Percentiles rank a stretch among this genome's conserved stretches.
These are phyloP conservation scores for Pisolithus tinctorius DNA, from an alignment of 768 basidiomycete genomes.

Conservation along the genomic window DNA sequence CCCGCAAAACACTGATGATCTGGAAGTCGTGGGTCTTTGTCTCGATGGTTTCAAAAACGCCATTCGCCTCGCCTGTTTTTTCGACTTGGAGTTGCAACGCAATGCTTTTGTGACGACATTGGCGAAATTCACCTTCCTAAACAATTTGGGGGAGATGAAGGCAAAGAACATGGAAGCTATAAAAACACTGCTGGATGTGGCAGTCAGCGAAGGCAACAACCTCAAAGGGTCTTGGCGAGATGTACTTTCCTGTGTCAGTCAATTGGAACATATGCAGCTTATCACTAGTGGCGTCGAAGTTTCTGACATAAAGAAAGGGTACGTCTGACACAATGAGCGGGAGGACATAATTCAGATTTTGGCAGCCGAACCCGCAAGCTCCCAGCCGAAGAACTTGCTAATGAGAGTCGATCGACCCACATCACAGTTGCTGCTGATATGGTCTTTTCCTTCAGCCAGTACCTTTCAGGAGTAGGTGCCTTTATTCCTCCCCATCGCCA, in stretches of 20 bases:
- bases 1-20: slow-evolving; percentile 90
- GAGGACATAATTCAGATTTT: slow-evolving; percentile 6
- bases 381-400: slow-evolving; percentile 89
- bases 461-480: slow-evolving; percentile 82
- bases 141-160: slow-evolving; percentile 98
- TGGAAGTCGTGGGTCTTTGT: slow-evolving; percentile 86
- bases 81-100: slow-evolving; percentile 95
- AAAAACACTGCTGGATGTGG: slow-evolving; percentile 89
- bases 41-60: slow-evolving; percentile 95
- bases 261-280: slow-evolving; percentile 97
- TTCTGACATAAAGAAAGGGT: slow-evolving; percentile 80
- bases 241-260: slow-evolving; percentile 94
- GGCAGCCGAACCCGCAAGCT: slow-evolving; percentile 46
- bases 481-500: neutral
- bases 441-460: slow-evolving; percentile 96
- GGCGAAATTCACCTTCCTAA: slow-evolving; percentile 94
- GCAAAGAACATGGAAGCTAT: slow-evolving; percentile 99
- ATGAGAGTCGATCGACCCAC: slow-evolving; percentile 94
- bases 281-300: slow-evolving; percentile 88
- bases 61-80: slow-evolving; percentile 95
- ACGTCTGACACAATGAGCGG: slow-evolving; percentile 19
- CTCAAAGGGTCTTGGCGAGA: slow-evolving; percentile 96
- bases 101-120: slow-evolving; percentile 98
- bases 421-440: slow-evolving; percentile 99
- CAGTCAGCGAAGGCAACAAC: slow-evolving; percentile 94